Percentiles rank a stretch among this genome's conserved stretches.
Conservation (phyloP, 1,284 basidiomycete species). For the Erythrobasidium hasegawianum region DNA sequence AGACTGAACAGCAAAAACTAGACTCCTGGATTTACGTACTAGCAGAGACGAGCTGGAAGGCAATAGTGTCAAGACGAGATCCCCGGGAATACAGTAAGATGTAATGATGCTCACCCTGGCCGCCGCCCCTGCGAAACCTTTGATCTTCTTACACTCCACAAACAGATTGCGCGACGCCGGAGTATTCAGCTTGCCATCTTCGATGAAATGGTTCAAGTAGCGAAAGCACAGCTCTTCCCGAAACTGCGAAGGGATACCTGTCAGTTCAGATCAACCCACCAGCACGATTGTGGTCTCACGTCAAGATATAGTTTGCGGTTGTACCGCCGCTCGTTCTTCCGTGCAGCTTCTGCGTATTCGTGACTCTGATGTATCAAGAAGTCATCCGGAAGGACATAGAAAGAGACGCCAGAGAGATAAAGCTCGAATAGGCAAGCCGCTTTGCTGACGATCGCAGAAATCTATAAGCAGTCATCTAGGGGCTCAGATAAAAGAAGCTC, state of each 20-base stretch:
- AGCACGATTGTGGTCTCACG: conserved; percentile 49
- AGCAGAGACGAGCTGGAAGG: conserved; percentile 9
- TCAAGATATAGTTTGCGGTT: conserved; percentile 72
- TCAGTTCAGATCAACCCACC: too few species aligned
- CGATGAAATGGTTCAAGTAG: conserved; percentile 45
- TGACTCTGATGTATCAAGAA: conserved; percentile 81
- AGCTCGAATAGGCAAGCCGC: conserved; percentile 65
- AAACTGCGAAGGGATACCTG: conserved; percentile 32
- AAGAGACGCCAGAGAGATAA: conserved; percentile 64
- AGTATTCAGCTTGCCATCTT: conserved; percentile 38
- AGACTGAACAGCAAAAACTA: background rate
- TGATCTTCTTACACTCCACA: conserved; percentile 46
- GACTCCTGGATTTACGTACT: background rate
- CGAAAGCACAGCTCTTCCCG: conserved; percentile 48
- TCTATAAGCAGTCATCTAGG: too few species aligned
- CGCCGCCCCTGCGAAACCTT: conserved; percentile 39
- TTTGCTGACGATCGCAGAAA: too few species aligned
- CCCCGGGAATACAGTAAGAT: too few species aligned
- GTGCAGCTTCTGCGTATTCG: conserved; percentile 63
- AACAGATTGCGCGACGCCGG: conserved; percentile 26
- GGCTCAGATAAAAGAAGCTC: too few species aligned
- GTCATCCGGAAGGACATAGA: conserved; percentile 77
- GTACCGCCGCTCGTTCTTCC: conserved; percentile 55
- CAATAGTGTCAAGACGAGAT: too few species aligned
- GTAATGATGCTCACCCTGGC: conserved; percentile 11